These are phyloP conservation scores for Neurospora sp. DNA, from an alignment of 495 filamentous ascomycete genomes.

Conservation along the genomic window DNA sequence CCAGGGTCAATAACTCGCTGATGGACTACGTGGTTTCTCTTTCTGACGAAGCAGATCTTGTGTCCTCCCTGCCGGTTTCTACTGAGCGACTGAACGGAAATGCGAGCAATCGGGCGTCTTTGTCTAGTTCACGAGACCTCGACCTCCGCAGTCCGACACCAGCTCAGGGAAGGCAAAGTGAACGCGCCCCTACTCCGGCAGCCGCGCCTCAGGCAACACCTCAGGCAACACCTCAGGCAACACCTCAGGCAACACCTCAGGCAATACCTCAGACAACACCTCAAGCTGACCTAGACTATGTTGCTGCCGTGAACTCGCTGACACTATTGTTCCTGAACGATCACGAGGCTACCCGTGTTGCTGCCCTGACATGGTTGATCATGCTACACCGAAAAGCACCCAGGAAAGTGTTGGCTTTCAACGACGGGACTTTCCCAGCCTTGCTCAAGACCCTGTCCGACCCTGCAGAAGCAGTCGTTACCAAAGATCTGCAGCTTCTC, in stretches of 20 bases:
- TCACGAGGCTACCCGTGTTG: slow-evolving; percentile 89
- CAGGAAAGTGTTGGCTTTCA: slow-evolving; percentile 86
- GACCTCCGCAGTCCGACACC: slow-evolving; percentile 47
- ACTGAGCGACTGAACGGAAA: slow-evolving; percentile 49
- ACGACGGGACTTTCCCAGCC: slow-evolving; percentile 94
- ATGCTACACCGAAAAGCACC: slow-evolving; percentile 96
- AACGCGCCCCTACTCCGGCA: slow-evolving; percentile 32
- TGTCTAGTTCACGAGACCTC: slow-evolving; percentile 43
- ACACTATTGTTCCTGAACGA: slow-evolving; percentile 93
- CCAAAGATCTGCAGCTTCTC: slow-evolving; percentile 84
- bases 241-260: slow-evolving; percentile 34
- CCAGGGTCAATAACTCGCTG: slow-evolving; percentile 77
- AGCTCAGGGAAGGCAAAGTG: slow-evolving; percentile 26
- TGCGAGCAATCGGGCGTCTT: slow-evolving; percentile 38
- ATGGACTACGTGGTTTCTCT: slow-evolving; percentile 87
- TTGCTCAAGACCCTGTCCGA: slow-evolving; percentile 95
- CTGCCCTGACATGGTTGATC: slow-evolving; percentile 88
- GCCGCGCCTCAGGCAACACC: slow-evolving; percentile 20
- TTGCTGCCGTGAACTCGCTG: slow-evolving; percentile 90
- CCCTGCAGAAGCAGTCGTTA: slow-evolving; percentile 90
- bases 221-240: slow-evolving; percentile 27
- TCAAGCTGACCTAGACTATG: slow-evolving; percentile 81
- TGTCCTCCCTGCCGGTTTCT: slow-evolving; percentile 29
- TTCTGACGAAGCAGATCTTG: slow-evolving; percentile 57
- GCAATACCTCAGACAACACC: slow-evolving; percentile 32